These are phyloP conservation scores for Eutypella sp. DNA, from an alignment of 2,329 filamentous ascomycete species.

Conservation along the genomic window DNA sequence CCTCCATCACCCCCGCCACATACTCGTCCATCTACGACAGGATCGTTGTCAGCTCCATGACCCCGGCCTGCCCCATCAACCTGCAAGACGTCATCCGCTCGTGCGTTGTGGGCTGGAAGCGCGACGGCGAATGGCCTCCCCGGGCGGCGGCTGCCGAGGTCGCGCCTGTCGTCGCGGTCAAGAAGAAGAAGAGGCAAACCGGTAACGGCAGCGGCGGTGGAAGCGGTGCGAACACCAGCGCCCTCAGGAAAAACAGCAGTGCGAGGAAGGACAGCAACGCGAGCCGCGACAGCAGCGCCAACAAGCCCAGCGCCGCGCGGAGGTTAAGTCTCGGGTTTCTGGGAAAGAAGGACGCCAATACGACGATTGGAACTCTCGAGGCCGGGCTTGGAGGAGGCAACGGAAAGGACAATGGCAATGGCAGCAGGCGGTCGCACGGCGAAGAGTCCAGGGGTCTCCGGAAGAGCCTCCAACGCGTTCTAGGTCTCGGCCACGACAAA, in stretches of 20 bases:
- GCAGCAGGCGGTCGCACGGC: background rate
- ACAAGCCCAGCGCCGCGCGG: conserved; percentile 28
- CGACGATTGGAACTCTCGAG: too few relatives aligned
- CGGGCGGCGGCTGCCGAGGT: conserved; percentile 44
- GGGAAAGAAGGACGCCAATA: conserved; percentile 29
- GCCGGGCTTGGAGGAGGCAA: conserved; percentile 4
- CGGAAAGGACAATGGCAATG: background rate
- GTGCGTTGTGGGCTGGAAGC: conserved; percentile 87
- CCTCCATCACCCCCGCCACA: conserved; percentile 65
- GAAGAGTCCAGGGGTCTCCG: conserved; percentile 18
- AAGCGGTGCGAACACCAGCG: background rate
- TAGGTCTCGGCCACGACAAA: conserved; percentile 28
- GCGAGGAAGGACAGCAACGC: conserved; percentile 5
- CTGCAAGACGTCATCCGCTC: conserved; percentile 73
- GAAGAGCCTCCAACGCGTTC: conserved; percentile 30
- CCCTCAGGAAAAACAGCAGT: background rate
- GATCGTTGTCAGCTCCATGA: conserved; percentile 72
- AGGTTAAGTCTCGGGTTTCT: conserved; percentile 45
- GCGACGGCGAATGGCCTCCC: conserved; percentile 89
- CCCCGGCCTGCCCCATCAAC: conserved; percentile 85
- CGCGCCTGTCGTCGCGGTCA: conserved; percentile 30
- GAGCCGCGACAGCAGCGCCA: conserved; percentile 7
- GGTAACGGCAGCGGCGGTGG: background rate
- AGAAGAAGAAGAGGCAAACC: conserved; percentile 31
- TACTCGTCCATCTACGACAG: conserved; percentile 88